Evolutionary conservation across 441 rosid genomes (phyloP), one percentile per base, ranked within the genome.

Genomic region (Hura crepitans): DNA sequence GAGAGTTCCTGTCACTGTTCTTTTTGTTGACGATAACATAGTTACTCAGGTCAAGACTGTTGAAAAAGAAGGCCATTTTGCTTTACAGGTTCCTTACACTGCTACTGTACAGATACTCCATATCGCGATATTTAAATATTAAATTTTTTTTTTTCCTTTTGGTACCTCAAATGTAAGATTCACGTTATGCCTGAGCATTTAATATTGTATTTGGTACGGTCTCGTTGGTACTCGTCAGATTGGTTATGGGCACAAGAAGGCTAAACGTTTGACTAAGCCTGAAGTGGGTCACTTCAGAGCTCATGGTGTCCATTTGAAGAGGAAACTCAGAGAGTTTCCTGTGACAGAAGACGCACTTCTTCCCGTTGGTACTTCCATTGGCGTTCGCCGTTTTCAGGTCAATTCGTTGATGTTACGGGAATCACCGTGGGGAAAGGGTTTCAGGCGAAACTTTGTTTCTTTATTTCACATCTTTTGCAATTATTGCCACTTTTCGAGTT

Each of bases 221-320:
- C 27, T 51, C 86, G 72, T 74, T 74, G 78, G 81, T 85, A 91
- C 63, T 84, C 75, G 83, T 80, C 80, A 95, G 97, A 84, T 92
- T 62, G 98, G 99, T 64, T 92, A 89, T 70, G 96, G 97, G 70
- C 96, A 91, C 78, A 95, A 95, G 92, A 95, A 95, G 77, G 86
- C 82, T 8, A 95, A 95, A 78, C 98, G 92, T 81, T 86, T 95
- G 84, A 89, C 87, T 0, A 90, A 86, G 79, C 96, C 99, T 25
- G 96, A 87, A 80, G 86, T 95, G 54, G 99, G 98, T 47, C 99
- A 95, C 85, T 95, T 92, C 72, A 91, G 99, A 83, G 95, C 95
- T 79, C 96, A 95, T 71, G 92, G 83, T 67, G 97, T 92, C 80
- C 91, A 93, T 2, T 76, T 95, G 82, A 89, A 87, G 91, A 87